Conservation (phyloP, 768 basidiomycete genomes). For the Termitomyces sp. region DNA sequence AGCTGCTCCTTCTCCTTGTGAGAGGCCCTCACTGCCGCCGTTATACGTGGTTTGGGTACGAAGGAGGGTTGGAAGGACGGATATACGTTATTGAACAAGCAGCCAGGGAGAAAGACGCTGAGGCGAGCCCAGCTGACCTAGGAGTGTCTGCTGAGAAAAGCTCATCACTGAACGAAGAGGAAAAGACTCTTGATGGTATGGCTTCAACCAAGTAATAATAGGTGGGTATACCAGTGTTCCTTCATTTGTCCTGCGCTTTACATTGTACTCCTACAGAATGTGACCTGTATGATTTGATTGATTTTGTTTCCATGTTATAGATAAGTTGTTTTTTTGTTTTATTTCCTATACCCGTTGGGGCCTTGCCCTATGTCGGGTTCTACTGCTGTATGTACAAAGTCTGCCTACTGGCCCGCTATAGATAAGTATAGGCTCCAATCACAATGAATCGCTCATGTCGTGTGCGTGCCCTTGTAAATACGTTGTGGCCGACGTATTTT, state of each 20-base stretch:
- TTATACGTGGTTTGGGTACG: slow-evolving; percentile 64
- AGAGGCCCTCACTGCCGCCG: slow-evolving; percentile 67
- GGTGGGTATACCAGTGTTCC: neutral
- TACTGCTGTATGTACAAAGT: too few species aligned
- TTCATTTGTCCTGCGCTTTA: neutral
- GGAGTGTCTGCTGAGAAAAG: neutral
- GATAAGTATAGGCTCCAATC: too few species aligned
- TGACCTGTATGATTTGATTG: neutral
- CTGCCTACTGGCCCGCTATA: too few species aligned
- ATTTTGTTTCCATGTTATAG: neutral
- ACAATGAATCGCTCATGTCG: too few species aligned
- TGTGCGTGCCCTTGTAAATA: neutral
- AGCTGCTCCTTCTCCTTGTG: slow-evolving; percentile 54
- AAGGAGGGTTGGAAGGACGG: slow-evolving; percentile 52
- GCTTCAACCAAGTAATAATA: neutral
- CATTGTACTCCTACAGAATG: neutral
- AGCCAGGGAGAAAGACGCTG: neutral
- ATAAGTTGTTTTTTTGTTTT: too few species aligned
- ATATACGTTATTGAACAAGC: slow-evolving; percentile 22
- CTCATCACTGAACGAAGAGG: neutral
- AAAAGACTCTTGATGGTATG: neutral
- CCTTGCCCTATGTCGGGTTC: too few species aligned
- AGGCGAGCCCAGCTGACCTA: neutral
- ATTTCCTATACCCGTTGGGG: too few species aligned
- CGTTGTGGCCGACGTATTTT: neutral